phyloP scores from a whole-genome alignment of 441 rosid genomes.

The Iberis amara region DNA sequence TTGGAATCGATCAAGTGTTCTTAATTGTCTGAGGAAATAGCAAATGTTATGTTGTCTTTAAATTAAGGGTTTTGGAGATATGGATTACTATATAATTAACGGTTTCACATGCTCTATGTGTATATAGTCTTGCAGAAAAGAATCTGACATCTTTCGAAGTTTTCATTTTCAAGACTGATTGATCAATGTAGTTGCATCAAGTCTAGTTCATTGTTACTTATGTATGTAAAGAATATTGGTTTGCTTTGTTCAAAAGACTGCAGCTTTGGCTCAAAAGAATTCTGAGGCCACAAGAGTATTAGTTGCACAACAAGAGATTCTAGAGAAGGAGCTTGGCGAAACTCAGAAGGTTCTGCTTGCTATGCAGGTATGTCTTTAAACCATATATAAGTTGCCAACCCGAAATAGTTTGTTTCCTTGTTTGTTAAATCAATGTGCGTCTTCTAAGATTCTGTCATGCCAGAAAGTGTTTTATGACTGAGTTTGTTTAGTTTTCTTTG shows the following conservation, averaged over 20 bases:
- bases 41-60: not conserved
- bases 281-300: slow-evolving; percentile 72
- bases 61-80: not conserved
- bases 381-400: not conserved
- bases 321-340: not conserved
- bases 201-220: slow-evolving; percentile 2
- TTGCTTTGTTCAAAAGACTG: slow-evolving; percentile 17
- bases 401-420: not conserved
- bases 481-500: slow-evolving; percentile 2
- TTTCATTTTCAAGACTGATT: not conserved
- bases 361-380: slow-evolving; percentile 63
- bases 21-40: not conserved
- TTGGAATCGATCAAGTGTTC: not conserved
- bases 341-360: slow-evolving; percentile 56
- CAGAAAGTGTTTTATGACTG: not conserved
- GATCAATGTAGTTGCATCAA: slow-evolving; percentile 4
- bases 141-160: not conserved
- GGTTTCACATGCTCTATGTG: not conserved
- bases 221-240: slow-evolving; percentile 19
- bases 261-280: not conserved
- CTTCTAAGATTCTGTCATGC: not conserved
- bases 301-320: slow-evolving; percentile 41
- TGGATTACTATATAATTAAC: not conserved
- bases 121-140: not conserved
- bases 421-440: not conserved